These are phyloP conservation scores for Cucumis variabilis DNA, from an alignment of 331 rosid species.

Conservation along the genomic window DNA sequence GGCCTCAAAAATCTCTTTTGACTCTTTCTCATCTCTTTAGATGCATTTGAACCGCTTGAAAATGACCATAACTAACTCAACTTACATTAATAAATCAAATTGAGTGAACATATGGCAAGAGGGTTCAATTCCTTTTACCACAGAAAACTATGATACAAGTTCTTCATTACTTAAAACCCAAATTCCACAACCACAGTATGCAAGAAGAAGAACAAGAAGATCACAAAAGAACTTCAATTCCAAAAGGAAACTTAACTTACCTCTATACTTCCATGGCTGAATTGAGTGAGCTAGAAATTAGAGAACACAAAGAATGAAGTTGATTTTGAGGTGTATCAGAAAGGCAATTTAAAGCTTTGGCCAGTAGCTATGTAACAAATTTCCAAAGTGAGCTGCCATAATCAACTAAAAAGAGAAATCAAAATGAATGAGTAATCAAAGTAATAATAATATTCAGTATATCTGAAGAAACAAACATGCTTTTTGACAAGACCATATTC, in stretches of 20 bases:
- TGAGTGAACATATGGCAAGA: neutral
- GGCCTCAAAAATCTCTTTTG: neutral
- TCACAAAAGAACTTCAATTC: neutral
- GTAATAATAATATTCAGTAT: no score
- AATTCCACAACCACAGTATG: neutral
- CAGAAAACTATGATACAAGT: neutral
- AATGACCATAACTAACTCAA: conserved; percentile 1
- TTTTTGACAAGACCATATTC: neutral
- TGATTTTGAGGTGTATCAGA: neutral
- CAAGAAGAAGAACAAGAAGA: neutral
- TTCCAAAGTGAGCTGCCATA: neutral
- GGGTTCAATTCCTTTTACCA: neutral
- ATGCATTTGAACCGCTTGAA: neutral
- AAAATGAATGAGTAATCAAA: neutral
- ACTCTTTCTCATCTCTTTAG: neutral
- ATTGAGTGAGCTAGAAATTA: neutral
- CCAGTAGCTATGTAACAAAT: neutral
- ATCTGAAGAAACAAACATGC: neutral
- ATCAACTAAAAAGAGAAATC: neutral
- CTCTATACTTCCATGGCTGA: conserved; percentile 16
- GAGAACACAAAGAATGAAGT: neutral
- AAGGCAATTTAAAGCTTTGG: neutral
- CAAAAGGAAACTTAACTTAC: conserved; percentile 4
- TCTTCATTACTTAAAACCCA: neutral
- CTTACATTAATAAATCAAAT: neutral